Evolutionary conservation across 257 asterid genomes (phyloP).

Genomic region (Sherardia arvensis): DNA sequence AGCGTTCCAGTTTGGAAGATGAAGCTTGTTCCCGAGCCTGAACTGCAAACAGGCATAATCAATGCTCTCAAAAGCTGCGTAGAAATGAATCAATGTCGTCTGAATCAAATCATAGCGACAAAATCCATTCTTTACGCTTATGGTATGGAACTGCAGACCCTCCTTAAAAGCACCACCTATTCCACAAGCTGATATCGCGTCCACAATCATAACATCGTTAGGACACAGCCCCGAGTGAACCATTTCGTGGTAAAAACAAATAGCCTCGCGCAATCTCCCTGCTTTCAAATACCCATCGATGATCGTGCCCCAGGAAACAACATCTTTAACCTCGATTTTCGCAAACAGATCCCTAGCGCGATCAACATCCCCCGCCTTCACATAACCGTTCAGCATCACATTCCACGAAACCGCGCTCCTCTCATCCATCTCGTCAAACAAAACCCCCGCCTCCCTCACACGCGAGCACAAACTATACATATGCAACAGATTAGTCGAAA

Average conservation of each 20-base stretch:
- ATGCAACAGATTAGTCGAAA: slow-evolving; percentile 66
- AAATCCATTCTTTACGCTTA: slow-evolving; percentile 45
- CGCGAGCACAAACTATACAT: slow-evolving; percentile 35
- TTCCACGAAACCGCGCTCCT: slow-evolving; percentile 75
- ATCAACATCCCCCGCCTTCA: slow-evolving; percentile 52
- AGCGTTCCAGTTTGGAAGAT: slow-evolving; percentile 76
- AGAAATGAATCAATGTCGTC: slow-evolving; percentile 66
- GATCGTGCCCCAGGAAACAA: slow-evolving; percentile 87
- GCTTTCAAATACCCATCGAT: slow-evolving; percentile 61
- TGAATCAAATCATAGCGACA: slow-evolving; percentile 48
- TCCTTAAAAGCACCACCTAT: slow-evolving; percentile 27
- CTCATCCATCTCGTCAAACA: slow-evolving; percentile 48
- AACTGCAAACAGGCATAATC: slow-evolving; percentile 56
- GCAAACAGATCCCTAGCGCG: slow-evolving; percentile 49
- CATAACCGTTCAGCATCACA: slow-evolving; percentile 85
- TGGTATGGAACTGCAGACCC: slow-evolving; percentile 70
- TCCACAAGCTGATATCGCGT: slow-evolving; percentile 64
- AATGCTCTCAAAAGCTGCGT: slow-evolving; percentile 49
- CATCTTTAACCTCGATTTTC: slow-evolving; percentile 51
- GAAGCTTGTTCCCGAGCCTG: slow-evolving; percentile 59
- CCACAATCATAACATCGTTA: slow-evolving; percentile 80
- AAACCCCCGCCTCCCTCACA: slow-evolving; percentile 36
- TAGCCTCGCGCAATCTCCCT: slow-evolving; percentile 53
- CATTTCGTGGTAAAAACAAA: slow-evolving; percentile 49
- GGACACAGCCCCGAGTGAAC: slow-evolving; percentile 43